Evolutionary conservation across 2,329 filamentous ascomycete species (phyloP).

Genomic region (Macrophomina phaseolina): DNA sequence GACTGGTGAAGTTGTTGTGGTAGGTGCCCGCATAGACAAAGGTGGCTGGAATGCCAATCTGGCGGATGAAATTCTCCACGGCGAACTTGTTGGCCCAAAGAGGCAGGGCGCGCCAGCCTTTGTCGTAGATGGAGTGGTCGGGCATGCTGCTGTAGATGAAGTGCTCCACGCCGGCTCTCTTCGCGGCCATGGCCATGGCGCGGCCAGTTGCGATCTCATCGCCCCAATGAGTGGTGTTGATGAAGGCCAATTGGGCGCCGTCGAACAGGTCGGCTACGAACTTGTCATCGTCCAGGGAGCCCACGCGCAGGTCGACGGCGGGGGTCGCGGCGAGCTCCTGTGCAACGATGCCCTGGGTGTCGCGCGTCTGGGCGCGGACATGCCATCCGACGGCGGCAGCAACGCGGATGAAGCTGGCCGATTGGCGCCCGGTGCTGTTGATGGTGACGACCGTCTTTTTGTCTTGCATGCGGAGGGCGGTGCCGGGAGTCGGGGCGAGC

Average conservation of each 20-base stretch:
- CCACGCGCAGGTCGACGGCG: conserved; percentile 76
- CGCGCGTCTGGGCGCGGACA: conserved; percentile 89
- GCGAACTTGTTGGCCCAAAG: conserved; percentile 93
- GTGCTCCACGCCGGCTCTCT: conserved; percentile 82
- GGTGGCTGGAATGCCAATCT: conserved; percentile 81
- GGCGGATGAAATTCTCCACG: conserved; percentile 87
- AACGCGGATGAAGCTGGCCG: conserved; percentile 91
- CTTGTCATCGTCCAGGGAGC: conserved; percentile 72
- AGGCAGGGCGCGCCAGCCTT: conserved; percentile 80
- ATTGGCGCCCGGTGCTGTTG: conserved; percentile 94
- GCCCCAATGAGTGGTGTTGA: conserved; percentile 97
- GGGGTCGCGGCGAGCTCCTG: conserved; percentile 82
- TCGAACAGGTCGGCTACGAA: conserved; percentile 81
- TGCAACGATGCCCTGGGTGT: conserved; percentile 84
- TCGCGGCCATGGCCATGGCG: conserved; percentile 86
- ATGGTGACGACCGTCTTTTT: conserved; percentile 87
- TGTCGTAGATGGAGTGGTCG: conserved; percentile 81
- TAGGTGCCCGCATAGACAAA: conserved; percentile 98
- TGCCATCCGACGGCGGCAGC: conserved; percentile 92
- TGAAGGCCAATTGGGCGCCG: conserved; percentile 87
- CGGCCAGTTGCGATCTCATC: conserved; percentile 91
- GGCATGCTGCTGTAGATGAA: conserved; percentile 98
- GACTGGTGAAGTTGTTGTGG: conserved; percentile 97
- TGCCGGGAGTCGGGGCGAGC: neutral
- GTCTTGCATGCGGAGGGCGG: conserved; percentile 41